Conservation (phyloP, 2,329 filamentous ascomycete genomes). For the Aspergillus cejpii region DNA sequence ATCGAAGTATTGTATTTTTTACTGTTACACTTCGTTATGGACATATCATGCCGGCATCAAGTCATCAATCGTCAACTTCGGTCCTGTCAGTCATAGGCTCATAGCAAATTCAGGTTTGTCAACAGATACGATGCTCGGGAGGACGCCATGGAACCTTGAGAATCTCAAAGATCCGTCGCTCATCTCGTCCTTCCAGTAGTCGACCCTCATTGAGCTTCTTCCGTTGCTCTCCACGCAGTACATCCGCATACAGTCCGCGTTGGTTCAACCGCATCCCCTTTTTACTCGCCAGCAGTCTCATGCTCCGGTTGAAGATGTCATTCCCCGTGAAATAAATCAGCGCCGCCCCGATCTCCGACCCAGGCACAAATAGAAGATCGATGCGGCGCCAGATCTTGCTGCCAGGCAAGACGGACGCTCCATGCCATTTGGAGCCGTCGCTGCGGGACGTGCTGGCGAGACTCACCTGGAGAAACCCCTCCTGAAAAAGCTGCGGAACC, state of each 20-base stretch:
- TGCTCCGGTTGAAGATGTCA: slow-evolving; percentile 85
- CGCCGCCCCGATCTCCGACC: slow-evolving; percentile 71
- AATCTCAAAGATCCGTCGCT: slow-evolving; percentile 73
- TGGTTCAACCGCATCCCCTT: slow-evolving; percentile 84
- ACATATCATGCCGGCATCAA: background rate
- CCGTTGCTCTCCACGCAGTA: slow-evolving; percentile 53
- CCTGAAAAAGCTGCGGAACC: slow-evolving; percentile 53
- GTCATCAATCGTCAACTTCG: background rate
- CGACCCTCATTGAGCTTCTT: slow-evolving; percentile 60
- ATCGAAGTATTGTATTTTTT: too few relatives aligned
- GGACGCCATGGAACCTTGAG: slow-evolving; percentile 79
- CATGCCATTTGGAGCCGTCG: slow-evolving; percentile 77
- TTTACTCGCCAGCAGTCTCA: slow-evolving; percentile 69
- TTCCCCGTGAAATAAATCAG: slow-evolving; percentile 95
- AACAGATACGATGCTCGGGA: slow-evolving; percentile 70
- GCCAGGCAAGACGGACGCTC: slow-evolving; percentile 65
- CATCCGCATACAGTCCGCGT: slow-evolving; percentile 66
- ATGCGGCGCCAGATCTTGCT: slow-evolving; percentile 66
- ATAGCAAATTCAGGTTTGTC: slow-evolving; percentile 19
- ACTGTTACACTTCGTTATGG: too few relatives aligned
- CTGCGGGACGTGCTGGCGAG: slow-evolving; percentile 54
- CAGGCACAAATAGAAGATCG: slow-evolving; percentile 77
- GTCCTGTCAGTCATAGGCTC: background rate
- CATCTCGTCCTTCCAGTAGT: slow-evolving; percentile 66
- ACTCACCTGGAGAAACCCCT: slow-evolving; percentile 61